These are phyloP conservation scores for Cryptococcus depauperatus DNA, from an alignment of 1,284 basidiomycete species.

Conservation along the genomic window DNA sequence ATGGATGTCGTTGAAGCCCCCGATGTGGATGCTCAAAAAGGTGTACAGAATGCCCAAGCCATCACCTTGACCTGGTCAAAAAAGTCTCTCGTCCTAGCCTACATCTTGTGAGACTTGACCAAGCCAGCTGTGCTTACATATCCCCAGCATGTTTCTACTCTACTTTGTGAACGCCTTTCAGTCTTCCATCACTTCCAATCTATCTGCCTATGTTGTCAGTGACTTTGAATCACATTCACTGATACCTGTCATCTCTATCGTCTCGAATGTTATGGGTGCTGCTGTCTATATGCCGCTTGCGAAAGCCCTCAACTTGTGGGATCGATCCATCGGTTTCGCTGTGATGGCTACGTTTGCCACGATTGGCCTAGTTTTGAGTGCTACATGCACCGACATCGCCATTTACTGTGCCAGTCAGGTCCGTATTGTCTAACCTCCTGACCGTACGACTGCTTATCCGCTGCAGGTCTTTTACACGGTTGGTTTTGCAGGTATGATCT, in stretches of 20 bases:
- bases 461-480: slow-evolving; percentile 33
- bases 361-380: slow-evolving; percentile 36
- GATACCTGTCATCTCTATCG: slow-evolving; percentile 36
- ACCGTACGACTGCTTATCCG: not conserved
- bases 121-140: not conserved
- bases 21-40: slow-evolving; percentile 19
- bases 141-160: slow-evolving; percentile 30
- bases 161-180: slow-evolving; percentile 39
- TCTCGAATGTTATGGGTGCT: slow-evolving; percentile 29
- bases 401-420: slow-evolving; percentile 37
- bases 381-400: slow-evolving; percentile 27
- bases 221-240: slow-evolving; percentile 34
- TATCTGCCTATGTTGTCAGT: slow-evolving; percentile 27
- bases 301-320: slow-evolving; percentile 35
- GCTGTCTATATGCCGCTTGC: slow-evolving; percentile 33
- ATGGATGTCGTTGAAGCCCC: too few species aligned
- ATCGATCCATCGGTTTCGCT: slow-evolving; percentile 27
- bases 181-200: slow-evolving; percentile 30
- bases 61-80: slow-evolving; percentile 33
- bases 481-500: slow-evolving; percentile 41
- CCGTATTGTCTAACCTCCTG: not conserved
- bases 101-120: slow-evolving; percentile 22
- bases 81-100: slow-evolving; percentile 21
- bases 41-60: slow-evolving; percentile 29
- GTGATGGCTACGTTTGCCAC: slow-evolving; percentile 24